Percentiles rank a stretch among this genome's conserved stretches.
Conservation (phyloP, 2,329 filamentous ascomycete genomes). For the Fusarium siculi region DNA sequence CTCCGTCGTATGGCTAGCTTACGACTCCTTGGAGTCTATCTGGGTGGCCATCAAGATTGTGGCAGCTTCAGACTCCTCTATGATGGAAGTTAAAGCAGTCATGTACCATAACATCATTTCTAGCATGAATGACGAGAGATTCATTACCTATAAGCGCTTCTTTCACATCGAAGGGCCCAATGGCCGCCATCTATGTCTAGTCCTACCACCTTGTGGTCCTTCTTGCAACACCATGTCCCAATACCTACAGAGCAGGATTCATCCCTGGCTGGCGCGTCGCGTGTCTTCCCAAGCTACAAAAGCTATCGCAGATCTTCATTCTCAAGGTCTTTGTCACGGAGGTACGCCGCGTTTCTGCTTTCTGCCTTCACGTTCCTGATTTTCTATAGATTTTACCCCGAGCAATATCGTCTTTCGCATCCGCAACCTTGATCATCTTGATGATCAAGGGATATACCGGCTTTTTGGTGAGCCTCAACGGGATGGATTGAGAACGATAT, state of each 20-base stretch:
- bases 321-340: neutral
- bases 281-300: fast-evolving
- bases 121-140: fast-evolving
- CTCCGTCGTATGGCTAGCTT: neutral
- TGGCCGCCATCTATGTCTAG: conserved; percentile 3
- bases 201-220: neutral
- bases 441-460: neutral
- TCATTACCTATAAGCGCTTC: neutral
- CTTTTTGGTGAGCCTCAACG: neutral
- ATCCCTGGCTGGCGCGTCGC: neutral
- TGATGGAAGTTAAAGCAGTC: neutral
- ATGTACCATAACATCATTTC: neutral
- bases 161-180: conserved; percentile 1
- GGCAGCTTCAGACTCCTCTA: neutral
- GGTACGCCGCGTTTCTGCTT: neutral
- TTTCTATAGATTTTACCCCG: neutral
- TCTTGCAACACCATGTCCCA: neutral
- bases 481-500: neutral
- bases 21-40: neutral
- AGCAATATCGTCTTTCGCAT: neutral
- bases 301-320: neutral
- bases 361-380: neutral
- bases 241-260: neutral
- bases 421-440: neutral
- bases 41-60: conserved; percentile 6